These are phyloP conservation scores for Prunus dulcis DNA, from an alignment of 306 rosid species.

Conservation along the genomic window DNA sequence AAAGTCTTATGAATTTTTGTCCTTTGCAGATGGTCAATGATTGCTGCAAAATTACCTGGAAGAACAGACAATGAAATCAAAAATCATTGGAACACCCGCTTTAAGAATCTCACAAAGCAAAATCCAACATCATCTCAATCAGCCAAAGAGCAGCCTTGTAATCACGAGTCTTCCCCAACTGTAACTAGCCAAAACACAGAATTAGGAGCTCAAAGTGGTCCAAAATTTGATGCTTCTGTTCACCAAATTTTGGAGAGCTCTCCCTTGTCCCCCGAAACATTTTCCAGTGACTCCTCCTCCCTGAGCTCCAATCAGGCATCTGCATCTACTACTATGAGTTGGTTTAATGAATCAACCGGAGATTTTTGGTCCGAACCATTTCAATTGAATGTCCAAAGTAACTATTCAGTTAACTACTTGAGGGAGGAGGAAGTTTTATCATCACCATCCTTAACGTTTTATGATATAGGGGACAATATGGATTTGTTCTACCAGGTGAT, in stretches of 20 bases:
- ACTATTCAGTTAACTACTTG: not conserved
- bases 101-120: slow-evolving; percentile 34
- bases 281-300: slow-evolving; percentile 9
- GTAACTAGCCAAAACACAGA: slow-evolving; percentile 8
- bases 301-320: slow-evolving; percentile 15
- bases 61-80: slow-evolving; percentile 76
- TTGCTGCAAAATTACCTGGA: slow-evolving; percentile 55
- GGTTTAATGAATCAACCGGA: not conserved
- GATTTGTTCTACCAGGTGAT: slow-evolving; percentile 10
- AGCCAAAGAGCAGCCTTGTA: not conserved
- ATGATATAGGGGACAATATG: slow-evolving; percentile 1
- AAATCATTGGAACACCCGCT: slow-evolving; percentile 64
- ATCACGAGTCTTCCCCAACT: not conserved
- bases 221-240: not conserved
- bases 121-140: not conserved
- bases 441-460: slow-evolving; percentile 4
- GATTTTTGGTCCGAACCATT: slow-evolving; percentile 68
- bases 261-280: slow-evolving; percentile 22
- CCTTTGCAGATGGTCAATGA: slow-evolving; percentile 54
- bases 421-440: slow-evolving; percentile 15
- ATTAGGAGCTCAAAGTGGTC: slow-evolving; percentile 11
- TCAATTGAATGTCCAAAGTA: slow-evolving; percentile 10
- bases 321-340: not conserved
- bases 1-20: not conserved
- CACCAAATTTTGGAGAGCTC: slow-evolving; percentile 40